Evolutionary conservation across 2,329 filamentous ascomycete species (phyloP), one percentile per base, ranked within the genome.

Genomic region (Penicillium sp.): DNA sequence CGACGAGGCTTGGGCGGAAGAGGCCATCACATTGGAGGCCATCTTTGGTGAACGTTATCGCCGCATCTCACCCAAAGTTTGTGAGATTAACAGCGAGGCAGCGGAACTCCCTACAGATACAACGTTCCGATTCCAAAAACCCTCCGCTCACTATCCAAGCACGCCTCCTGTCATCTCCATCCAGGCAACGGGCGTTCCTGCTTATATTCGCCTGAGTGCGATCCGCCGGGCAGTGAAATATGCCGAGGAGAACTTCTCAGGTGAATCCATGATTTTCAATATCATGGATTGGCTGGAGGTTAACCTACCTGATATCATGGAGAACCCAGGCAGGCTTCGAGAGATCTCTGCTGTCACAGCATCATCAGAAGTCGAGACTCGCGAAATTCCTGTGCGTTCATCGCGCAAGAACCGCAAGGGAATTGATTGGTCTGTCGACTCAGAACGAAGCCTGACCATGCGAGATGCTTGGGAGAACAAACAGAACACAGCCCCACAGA

Each of bases 161-260:
- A 65, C 83, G 71, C 72, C 84, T 76, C 79, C 87, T 1, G 82
- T 95, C 9, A 77, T 97, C 34, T 85, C 87, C 3, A 80, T 97
- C 31, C 73, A 84, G 44, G 81, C 86, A 24, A 83, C 83, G 48
- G 75, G 84, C 10, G 81, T 97, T 11, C 94, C 94, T 18, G 91
- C 94, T 3, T 96, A 99, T 67, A 95, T 97, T 67, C 90, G 93
- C 56, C 80, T 99, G 10, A 96, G 92, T 66, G 87, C 96, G 36
- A 84, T 94, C 64, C 88, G 90, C 63, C 87, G 89, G 72, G 86
- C 88, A 1, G 77, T 97, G 5, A 79, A 83, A 4, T 86, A 93
- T 67, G 86, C 92, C 2, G 78, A 84, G 46, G 81, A 86, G 46
- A 85, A 86, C 27, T 81, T 96, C 29, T 76, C 87, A 13, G 93